Evolutionary conservation across 805 yeast genomes (phyloP).

Genomic region (Starmerella gropengiesseri): DNA sequence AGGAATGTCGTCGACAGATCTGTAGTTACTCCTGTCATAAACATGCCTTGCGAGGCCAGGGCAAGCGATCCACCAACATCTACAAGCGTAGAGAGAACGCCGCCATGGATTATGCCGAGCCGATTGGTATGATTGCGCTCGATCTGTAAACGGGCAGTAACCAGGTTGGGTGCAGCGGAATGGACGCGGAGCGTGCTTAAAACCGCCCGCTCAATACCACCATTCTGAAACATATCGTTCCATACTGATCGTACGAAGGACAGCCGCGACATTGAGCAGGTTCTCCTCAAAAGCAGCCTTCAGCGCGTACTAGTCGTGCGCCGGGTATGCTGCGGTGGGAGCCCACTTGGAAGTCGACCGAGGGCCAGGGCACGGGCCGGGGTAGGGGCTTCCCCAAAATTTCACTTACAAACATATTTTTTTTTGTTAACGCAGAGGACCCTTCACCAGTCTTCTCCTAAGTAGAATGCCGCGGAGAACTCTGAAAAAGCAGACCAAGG

Average conservation of each 20-base stretch:
- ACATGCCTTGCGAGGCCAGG: constrained; percentile 34
- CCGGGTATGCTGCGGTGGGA: too few species aligned
- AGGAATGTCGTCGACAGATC: constrained; percentile 34
- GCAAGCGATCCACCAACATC: constrained; percentile 39
- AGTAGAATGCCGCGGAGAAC: constrained; percentile 3
- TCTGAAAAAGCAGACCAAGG: constrained; percentile 4
- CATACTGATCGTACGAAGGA: constrained; percentile 24
- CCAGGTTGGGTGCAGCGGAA: constrained; percentile 30
- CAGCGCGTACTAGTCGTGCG: too few species aligned
- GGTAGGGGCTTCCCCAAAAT: neutral
- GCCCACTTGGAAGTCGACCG: too few species aligned
- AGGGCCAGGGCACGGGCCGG: neutral
- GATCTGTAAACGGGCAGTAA: constrained; percentile 27
- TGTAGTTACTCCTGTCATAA: constrained; percentile 36
- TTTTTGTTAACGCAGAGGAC: neutral
- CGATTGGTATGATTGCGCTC: constrained; percentile 33
- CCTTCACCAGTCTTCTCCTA: neutral
- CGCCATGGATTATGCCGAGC: constrained; percentile 34
- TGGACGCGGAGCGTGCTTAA: constrained; percentile 23
- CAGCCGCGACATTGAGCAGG: constrained; percentile 12
- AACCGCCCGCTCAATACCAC: constrained; percentile 23
- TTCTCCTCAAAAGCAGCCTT: neutral
- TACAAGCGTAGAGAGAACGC: constrained; percentile 33
- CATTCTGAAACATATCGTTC: constrained; percentile 23
- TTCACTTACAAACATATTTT: constrained; percentile 5